Conservation (phyloP, 306 rosid genomes). For the Quercus ilex region DNA sequence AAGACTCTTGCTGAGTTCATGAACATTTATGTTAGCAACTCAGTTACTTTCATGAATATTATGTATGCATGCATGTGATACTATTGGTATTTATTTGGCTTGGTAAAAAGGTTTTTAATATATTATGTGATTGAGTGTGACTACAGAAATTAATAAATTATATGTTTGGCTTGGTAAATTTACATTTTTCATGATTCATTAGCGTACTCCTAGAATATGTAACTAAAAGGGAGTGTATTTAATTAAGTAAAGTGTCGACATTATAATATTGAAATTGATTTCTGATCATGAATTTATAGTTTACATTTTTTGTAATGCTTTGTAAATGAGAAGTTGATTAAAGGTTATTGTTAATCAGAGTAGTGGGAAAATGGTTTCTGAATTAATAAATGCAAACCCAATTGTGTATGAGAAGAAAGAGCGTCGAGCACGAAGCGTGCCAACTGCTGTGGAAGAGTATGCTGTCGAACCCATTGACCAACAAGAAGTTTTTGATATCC, state of each 20-base stretch:
- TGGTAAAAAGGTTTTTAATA: too few relatives aligned
- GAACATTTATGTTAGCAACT: background rate
- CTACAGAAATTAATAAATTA: too few relatives aligned
- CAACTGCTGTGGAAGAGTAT: slow-evolving; percentile 37
- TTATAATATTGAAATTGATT: too few relatives aligned
- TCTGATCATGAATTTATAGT: too few relatives aligned
- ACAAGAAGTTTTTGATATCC: slow-evolving; percentile 92
- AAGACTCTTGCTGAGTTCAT: background rate
- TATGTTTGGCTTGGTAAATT: too few relatives aligned
- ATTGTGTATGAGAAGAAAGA: slow-evolving; percentile 76
- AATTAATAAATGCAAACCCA: slow-evolving; percentile 83
- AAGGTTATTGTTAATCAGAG: background rate
- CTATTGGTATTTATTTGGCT: too few relatives aligned
- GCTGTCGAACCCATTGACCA: slow-evolving; percentile 70
- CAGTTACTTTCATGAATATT: background rate
- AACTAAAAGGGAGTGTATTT: too few relatives aligned
- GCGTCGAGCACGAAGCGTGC: slow-evolving; percentile 57
- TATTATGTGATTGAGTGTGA: too few relatives aligned
- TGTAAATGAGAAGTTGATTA: background rate
- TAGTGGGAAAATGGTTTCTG: slow-evolving; percentile 53
- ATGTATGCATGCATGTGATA: too few relatives aligned
- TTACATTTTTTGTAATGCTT: background rate
- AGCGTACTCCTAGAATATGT: too few relatives aligned
- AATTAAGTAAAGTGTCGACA: too few relatives aligned
- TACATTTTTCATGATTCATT: too few relatives aligned